Evolutionary conservation across 768 basidiomycete genomes (phyloP), one percentile per base, ranked within the genome.

Genomic region (Lactarius sanguifluus): DNA sequence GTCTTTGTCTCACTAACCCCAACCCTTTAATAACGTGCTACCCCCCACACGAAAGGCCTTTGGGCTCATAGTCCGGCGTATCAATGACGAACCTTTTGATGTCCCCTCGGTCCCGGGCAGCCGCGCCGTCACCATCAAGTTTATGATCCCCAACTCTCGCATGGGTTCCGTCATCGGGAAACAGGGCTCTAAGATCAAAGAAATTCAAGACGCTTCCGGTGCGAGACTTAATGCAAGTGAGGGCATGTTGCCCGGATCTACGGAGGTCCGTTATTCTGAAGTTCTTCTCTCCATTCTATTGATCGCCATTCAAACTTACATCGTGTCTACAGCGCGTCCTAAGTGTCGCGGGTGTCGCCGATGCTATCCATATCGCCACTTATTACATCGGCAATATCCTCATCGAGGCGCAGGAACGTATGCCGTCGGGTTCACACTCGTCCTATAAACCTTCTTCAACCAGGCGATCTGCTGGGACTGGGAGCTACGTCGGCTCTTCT

Each of bases 111-210:
- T 98, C 6, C 97, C 97, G 56, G 97, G 97, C 65, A 97, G 95
- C 74, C 87, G 96, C 66, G 96, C 97, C 34, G 97, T 99, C 62
- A 98, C 97, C 36, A 98, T 99, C 83, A 98, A 98, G 77, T 98
- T 94, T 75, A 98, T 98, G 91, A 97, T 98, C 64, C 96, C 96
- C 70, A 98, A 98, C 78, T 96, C 94, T 12, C 91, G 96, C 65
- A 98, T 98, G 96, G 96, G 96, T 50, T 97, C 95, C 20, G 94
- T 98, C 67, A 99, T 99, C 73, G 97, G 97, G 64, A 98, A 97
- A 77, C 92, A 90, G 69, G 97, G 97, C 38, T 89, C 90, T 43
- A 99, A 99, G 78, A 99, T 99, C 77, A 98, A 98, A 81, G 97
- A 99, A 79, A 99, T 99, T 70, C 97, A 99, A 75, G 97, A 99